These are phyloP conservation scores for Prunus armeniaca DNA, from an alignment of 306 rosid genomes.

Conservation along the genomic window DNA sequence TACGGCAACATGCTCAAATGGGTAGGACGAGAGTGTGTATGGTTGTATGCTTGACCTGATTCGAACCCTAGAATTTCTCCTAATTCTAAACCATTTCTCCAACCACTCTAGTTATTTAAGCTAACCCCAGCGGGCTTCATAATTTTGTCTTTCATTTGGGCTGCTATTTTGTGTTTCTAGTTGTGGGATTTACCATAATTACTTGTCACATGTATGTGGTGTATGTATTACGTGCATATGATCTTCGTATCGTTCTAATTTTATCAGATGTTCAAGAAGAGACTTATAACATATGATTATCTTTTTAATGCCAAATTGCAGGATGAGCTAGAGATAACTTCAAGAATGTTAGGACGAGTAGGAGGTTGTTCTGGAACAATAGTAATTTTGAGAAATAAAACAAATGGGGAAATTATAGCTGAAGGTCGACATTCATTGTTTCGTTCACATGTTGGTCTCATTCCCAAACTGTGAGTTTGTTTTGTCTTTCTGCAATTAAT, in stretches of 20 bases:
- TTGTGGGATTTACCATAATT: no score
- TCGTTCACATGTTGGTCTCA: slow-evolving; percentile 34
- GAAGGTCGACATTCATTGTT: slow-evolving; percentile 91
- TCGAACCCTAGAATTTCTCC: no score
- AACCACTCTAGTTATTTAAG: no score
- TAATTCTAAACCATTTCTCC: no score
- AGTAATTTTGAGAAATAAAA: slow-evolving; percentile 64
- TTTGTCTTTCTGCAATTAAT: background rate
- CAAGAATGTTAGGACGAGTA: slow-evolving; percentile 50
- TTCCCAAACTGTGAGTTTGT: slow-evolving; percentile 50
- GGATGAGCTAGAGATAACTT: slow-evolving; percentile 81
- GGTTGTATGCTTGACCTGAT: no score
- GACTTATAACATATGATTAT: background rate
- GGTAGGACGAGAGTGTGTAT: no score
- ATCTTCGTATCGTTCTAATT: background rate
- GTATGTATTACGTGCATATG: background rate
- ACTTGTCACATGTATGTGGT: no score
- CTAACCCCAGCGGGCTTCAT: no score
- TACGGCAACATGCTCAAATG: no score
- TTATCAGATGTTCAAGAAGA: background rate
- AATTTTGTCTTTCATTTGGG: no score
- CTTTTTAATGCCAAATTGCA: slow-evolving; percentile 30
- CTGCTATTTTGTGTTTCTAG: no score
- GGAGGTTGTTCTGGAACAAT: slow-evolving; percentile 66
- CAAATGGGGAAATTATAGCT: slow-evolving; percentile 69